Base-by-base conservation (phyloP, 2,329 filamentous ascomycete genomes). In the Aspergillus alliaceus region DNA sequence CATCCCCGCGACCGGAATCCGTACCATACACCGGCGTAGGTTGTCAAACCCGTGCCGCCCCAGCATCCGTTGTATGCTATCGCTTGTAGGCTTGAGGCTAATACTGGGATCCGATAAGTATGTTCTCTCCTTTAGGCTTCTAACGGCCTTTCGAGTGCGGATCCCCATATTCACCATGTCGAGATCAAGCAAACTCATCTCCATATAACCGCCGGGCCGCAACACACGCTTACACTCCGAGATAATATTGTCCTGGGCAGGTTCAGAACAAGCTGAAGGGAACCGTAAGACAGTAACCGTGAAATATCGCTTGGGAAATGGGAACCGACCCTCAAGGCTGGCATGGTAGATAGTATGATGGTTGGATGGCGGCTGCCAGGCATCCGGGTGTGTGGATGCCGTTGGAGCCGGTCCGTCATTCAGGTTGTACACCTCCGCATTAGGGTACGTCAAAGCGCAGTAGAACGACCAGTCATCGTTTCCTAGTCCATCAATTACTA, bases 401-500 rank as follows among this genome's bases (percentile, higher is more conserved):
- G 71, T 65, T 4, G 71, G 70, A 14, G 68, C 64, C 4, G 69
- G 71, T 20, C 72, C 72, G 29, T 72, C 66, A 27, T 68, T 74
- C 31, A 81, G 65, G 52, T 73, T 78, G 63, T 80, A 79, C 3
- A 81, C 72, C 22, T 73, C 73, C 0, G 77, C 77, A 55, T 73
- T 71, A 6, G 77, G 75, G 53, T 81, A 81, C 2, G 78, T 79
- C 49, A 81, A 67, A 14, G 79, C 77, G 63, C 79, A 81, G 61
- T 81, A 81, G 61, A 79, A 80, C 8, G 79, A 81, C 79, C 79
- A 81, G 57, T 81, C 79, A 53, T 80, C 78, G 53, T 80, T 80
- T n/a, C 78, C 79, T 18, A 81, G 68, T 12, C 79, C 79, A 59
- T 81, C 79, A 46, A 81, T 75, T 24, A 81, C 77, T 32, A 81